Conservation (phyloP, 208 protist species). For the Lotmaria passim region DNA sequence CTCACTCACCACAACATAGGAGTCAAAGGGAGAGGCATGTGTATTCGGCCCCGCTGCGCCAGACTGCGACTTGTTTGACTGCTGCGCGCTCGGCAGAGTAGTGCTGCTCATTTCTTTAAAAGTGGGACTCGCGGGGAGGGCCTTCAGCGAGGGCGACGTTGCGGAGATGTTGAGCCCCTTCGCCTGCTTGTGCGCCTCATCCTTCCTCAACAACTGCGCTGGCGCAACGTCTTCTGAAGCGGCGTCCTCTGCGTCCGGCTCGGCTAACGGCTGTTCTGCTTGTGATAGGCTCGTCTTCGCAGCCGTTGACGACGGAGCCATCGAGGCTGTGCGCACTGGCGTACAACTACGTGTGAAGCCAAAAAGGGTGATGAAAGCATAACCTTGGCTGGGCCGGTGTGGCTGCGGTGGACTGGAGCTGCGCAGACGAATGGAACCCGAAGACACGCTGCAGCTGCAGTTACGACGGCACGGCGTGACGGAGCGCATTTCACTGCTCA, state of each 20-base stretch:
- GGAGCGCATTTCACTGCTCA: no score
- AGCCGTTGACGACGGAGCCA: no score
- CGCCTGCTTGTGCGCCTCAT: background rate
- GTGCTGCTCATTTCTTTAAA: background rate
- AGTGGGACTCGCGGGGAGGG: background rate
- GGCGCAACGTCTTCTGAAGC: no score
- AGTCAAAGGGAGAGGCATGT: no score
- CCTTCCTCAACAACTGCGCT: no score
- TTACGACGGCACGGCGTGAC: background rate
- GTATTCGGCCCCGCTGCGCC: no score
- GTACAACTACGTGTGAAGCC: conserved; percentile 11
- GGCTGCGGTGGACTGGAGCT: conserved; percentile 2
- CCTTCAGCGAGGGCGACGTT: background rate
- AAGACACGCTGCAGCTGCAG: conserved; percentile 14
- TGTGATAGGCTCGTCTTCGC: no score
- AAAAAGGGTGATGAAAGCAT: conserved; percentile 1
- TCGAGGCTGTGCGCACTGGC: background rate
- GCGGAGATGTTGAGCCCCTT: background rate
- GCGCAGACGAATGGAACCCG: background rate
- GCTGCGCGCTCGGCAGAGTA: no score
- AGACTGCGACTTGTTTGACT: no score
- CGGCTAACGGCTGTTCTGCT: no score
- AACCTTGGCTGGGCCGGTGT: background rate
- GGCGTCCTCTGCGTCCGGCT: no score
- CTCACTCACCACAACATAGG: no score